Evolutionary conservation across 169 alveolate species (phyloP).

Genomic region (Eimeria necatrix): DNA sequence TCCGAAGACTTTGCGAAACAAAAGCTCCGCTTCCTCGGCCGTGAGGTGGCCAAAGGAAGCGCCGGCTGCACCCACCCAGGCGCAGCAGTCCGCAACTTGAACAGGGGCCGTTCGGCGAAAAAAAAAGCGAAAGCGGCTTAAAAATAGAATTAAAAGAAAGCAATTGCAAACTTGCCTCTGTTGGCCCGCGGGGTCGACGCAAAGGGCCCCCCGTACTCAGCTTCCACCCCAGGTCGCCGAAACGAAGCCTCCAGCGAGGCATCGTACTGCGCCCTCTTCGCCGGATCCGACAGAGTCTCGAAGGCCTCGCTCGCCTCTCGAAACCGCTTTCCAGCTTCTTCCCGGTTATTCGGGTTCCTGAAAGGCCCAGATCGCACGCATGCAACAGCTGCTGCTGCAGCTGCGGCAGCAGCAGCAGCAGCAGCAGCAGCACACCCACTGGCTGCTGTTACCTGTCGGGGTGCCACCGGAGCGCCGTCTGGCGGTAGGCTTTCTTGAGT

Average conservation of each 20-base stretch:
- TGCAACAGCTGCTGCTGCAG: constrained; percentile 82
- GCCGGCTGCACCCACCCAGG: too few relatives aligned
- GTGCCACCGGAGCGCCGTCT: constrained; percentile 91
- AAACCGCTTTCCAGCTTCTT: constrained; percentile 93
- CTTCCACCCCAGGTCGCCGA: neutral
- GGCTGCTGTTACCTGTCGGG: constrained; percentile 92
- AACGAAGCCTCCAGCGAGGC: neutral
- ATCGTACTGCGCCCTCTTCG: constrained; percentile 87
- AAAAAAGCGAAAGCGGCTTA: too few relatives aligned
- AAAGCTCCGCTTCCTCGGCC: constrained; percentile 78
- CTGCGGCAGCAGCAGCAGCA: constrained; percentile 26
- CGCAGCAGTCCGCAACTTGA: too few relatives aligned
- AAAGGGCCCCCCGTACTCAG: constrained; percentile 7
- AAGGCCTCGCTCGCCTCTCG: constrained; percentile 95
- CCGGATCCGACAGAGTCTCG: constrained; percentile 92
- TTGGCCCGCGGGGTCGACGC: neutral
- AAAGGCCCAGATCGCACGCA: constrained; percentile 81
- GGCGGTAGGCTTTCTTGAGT: constrained; percentile 92
- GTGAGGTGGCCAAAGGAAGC: neutral
- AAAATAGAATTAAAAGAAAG: too few relatives aligned
- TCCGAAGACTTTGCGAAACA: constrained; percentile 78
- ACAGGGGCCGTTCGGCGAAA: too few relatives aligned
- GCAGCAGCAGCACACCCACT: neutral
- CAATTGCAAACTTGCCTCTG: neutral
- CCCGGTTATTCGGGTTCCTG: constrained; percentile 92